Base-by-base conservation (phyloP, 2,329 filamentous ascomycete species). In the Cladosporium sp. region DNA sequence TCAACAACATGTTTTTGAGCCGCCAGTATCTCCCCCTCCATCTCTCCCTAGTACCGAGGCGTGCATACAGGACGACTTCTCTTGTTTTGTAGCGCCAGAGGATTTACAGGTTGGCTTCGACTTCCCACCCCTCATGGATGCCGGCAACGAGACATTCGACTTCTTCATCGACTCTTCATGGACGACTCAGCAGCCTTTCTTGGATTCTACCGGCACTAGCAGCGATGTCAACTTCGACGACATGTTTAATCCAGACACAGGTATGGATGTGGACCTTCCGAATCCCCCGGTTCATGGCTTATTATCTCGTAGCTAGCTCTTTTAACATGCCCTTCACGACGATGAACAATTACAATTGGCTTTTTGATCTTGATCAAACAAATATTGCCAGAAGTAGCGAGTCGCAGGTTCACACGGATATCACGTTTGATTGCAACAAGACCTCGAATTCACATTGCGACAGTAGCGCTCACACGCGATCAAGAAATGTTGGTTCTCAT, bases 311-410 rank as follows among this genome's bases (percentile, higher is more conserved):
- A 66, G 83, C 83, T 28, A 83, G 78, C 64, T 84, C 83, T 0
- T 86, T 86, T 66, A 86, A 86, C 56, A 83, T 84, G 71, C 83
- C 83, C 4, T 86, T 84, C 67, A 85, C 83, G 2, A 85, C 83
- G 1, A 82, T 82, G 59, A 76, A 76, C 60, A 83, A 86, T 57
- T 86, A 86, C 65, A 83, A 82, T 58, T 86, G 83, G 83, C 66
- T 86, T 2, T 86, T 86, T 63, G 78, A 82, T 44, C 36, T 52
- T 10, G 49, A 52, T 10, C 20, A 52, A 3, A 19, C 49, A 9
- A 37, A n/a, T 15, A 8, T 51, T 19, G 9, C 22, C 15, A 13
- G 3, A 7, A 39, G 13, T 4, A 17, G 2, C 17, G 8, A 15
- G 17, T 3, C 19, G 17, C 40, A 44, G 24, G 40, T 12, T 15